phyloP scores from a whole-genome alignment of 2,329 filamentous ascomycete genomes.

The Fusarium denticulatum region DNA sequence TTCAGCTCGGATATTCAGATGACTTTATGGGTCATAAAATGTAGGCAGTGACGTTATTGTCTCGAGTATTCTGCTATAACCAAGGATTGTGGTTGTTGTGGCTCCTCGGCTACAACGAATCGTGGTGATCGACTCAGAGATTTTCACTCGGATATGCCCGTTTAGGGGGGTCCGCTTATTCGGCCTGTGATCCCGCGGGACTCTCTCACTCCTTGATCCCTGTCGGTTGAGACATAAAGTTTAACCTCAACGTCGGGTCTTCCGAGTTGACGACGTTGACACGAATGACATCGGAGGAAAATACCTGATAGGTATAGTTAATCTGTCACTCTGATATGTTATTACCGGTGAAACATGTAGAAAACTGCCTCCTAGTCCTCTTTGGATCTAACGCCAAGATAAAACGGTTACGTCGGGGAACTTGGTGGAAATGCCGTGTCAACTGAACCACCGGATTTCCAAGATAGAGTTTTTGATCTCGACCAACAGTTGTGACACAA shows the following conservation, averaged over 20 bases:
- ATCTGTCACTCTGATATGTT: background rate
- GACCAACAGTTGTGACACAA: background rate
- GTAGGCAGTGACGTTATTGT: background rate
- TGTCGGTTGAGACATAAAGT: conserved; percentile 5
- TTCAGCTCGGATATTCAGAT: background rate
- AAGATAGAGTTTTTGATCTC: background rate
- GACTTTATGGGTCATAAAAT: background rate
- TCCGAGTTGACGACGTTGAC: background rate
- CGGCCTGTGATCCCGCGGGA: background rate
- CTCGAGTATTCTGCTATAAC: background rate
- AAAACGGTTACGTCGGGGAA: background rate
- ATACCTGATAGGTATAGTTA: background rate
- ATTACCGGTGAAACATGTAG: background rate
- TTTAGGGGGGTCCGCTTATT: background rate
- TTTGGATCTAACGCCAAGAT: background rate
- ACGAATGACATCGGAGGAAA: background rate
- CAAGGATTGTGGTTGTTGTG: background rate
- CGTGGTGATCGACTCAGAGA: background rate
- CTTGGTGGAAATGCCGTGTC: background rate
- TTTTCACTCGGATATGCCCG: conserved; percentile 7
- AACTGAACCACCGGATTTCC: background rate
- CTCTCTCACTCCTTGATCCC: background rate
- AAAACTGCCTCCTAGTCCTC: background rate
- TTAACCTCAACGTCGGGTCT: conserved; percentile 16
- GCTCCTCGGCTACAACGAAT: background rate